A percentile compares a stretch with the other conserved stretches of the same genome.
These are phyloP conservation scores for Sphaerosporella brunnea DNA, from an alignment of 495 filamentous ascomycete genomes.

Conservation along the genomic window DNA sequence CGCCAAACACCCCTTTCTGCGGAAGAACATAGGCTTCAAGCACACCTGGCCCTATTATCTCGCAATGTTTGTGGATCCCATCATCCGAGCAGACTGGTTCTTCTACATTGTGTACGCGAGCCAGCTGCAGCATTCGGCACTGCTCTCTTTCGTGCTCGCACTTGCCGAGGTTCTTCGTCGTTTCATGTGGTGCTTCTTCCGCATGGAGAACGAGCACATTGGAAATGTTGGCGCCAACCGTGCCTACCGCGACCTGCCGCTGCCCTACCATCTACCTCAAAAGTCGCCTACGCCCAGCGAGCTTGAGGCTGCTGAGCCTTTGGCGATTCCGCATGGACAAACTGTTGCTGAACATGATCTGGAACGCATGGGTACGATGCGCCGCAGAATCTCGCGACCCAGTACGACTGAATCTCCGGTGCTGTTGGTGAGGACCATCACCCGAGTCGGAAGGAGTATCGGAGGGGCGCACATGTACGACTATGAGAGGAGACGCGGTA, in stretches of 20 bases:
- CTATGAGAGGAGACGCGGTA: constrained; percentile 20
- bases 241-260: constrained; percentile 19
- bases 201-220: constrained; percentile 83
- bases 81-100: constrained; percentile 91
- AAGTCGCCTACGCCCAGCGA: constrained; percentile 1
- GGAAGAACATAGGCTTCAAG: constrained; percentile 66
- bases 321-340: constrained; percentile 7
- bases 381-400: constrained; percentile 10
- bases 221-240: constrained; percentile 24
- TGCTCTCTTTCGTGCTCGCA: constrained; percentile 56
- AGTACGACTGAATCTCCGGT: constrained; percentile 5
- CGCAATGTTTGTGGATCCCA: constrained; percentile 66
- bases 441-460: constrained; percentile 22
- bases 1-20: constrained; percentile 48
- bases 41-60: constrained; percentile 61
- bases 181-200: constrained; percentile 78
- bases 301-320: constrained; percentile 7
- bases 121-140: constrained; percentile 61
- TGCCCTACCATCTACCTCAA: constrained; percentile 18
- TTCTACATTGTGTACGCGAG: constrained; percentile 71
- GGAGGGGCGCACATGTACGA: constrained; percentile 22
- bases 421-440: constrained; percentile 18
- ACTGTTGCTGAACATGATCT: constrained; percentile 13
- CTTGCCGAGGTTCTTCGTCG: constrained; percentile 63
- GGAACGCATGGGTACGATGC: constrained; percentile 14